These are phyloP conservation scores for Piper betle DNA, from an alignment of 164 flowering plant genomes.

Conservation along the genomic window DNA sequence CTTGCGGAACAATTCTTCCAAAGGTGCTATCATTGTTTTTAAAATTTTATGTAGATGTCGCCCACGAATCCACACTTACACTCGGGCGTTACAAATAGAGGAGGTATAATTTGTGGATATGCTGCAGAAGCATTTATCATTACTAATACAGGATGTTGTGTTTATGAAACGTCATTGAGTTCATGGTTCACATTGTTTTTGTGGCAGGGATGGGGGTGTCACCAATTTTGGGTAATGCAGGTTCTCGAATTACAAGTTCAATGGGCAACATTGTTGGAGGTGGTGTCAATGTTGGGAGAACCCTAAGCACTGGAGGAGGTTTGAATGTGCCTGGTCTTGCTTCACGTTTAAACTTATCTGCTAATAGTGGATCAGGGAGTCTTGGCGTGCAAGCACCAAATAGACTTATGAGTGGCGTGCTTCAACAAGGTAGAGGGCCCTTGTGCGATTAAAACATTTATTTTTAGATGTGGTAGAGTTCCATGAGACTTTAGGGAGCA, in stretches of 20 bases:
- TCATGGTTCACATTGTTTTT: conserved; percentile 37
- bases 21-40: too few species aligned
- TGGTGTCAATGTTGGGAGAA: conserved; percentile 59
- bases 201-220: conserved; percentile 70
- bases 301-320: conserved; percentile 60
- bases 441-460: too few species aligned
- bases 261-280: conserved; percentile 76
- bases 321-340: conserved; percentile 65
- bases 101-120: conserved; percentile 5
- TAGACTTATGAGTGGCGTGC: conserved; percentile 58
- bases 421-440: conserved; percentile 48
- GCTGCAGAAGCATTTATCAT: conserved; percentile 3
- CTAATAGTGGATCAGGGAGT: conserved; percentile 55
- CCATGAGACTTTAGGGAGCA: too few species aligned
- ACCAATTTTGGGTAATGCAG: conserved; percentile 69
- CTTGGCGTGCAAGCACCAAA: conserved; percentile 54
- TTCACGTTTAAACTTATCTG: conserved; percentile 58
- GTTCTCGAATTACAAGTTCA: conserved; percentile 58
- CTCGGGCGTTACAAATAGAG: conserved; percentile 68
- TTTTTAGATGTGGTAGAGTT: too few species aligned
- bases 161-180: not conserved
- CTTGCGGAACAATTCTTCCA: too few species aligned
- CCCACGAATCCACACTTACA: conserved; percentile 72
- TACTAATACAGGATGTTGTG: too few species aligned
- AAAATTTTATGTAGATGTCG: conserved; percentile 35